Conservation (phyloP, 2,329 filamentous ascomycete genomes). For the Ascosphaera apis region DNA sequence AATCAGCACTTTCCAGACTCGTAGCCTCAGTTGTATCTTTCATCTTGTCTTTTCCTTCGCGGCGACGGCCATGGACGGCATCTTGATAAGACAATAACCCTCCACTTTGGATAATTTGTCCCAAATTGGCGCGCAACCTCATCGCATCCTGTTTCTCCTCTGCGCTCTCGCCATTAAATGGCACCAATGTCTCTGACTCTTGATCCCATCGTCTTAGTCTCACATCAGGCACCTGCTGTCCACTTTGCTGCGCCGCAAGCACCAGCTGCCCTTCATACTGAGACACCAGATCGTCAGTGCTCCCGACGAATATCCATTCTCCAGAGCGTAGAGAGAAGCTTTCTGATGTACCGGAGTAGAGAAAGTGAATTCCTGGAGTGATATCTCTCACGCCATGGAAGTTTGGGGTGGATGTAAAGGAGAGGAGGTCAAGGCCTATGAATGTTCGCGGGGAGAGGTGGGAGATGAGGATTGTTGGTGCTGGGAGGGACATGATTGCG, state of each 20-base stretch:
- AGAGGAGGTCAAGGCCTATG: slow-evolving; percentile 31
- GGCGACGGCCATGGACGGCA: slow-evolving; percentile 8
- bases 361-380: slow-evolving; percentile 35
- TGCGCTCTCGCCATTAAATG: slow-evolving; percentile 13
- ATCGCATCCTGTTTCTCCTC: slow-evolving; percentile 24
- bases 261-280: neutral
- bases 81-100: slow-evolving; percentile 17
- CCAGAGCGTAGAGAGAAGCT: slow-evolving; percentile 38
- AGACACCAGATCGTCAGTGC: too few relatives aligned
- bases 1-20: slow-evolving; percentile 19
- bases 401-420: slow-evolving; percentile 37
- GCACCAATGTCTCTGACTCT: slow-evolving; percentile 14
- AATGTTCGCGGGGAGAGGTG: slow-evolving; percentile 23
- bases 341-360: slow-evolving; percentile 35
- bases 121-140: slow-evolving; percentile 31
- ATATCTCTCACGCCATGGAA: slow-evolving; percentile 39
- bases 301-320: slow-evolving; percentile 35
- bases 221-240: slow-evolving; percentile 20
- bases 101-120: slow-evolving; percentile 31
- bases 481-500: slow-evolving; percentile 12
- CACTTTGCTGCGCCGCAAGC: slow-evolving; percentile 5
- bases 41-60: slow-evolving; percentile 10
- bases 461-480: slow-evolving; percentile 22
- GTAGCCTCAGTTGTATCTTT: slow-evolving; percentile 5
- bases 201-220: slow-evolving; percentile 31